Evolutionary conservation across 495 filamentous ascomycete species (phyloP).

Genomic region (Podospora appendiculata): DNA sequence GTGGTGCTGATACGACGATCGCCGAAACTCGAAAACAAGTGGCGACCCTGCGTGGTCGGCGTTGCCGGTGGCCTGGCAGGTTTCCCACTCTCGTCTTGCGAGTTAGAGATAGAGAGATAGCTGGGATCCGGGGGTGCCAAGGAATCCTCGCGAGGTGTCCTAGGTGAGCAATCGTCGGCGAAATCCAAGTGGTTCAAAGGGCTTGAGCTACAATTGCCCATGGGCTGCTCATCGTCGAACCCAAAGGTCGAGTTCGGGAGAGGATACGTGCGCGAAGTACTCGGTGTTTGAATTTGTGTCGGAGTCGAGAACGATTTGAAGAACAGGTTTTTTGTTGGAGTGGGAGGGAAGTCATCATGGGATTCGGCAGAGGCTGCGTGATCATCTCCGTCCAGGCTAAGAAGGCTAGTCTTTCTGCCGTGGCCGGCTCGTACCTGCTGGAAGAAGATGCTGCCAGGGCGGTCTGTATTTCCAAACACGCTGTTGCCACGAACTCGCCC

Average conservation of each 20-base stretch:
- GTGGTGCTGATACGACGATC: conserved; percentile 38
- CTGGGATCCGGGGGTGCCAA: conserved; percentile 76
- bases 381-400: conserved; percentile 73
- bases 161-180: conserved; percentile 54
- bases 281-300: conserved; percentile 16
- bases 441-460: conserved; percentile 36
- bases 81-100: conserved; percentile 26
- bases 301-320: conserved; percentile 19
- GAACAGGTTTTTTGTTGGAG: conserved; percentile 72
- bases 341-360: conserved; percentile 77
- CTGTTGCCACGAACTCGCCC: conserved; percentile 32
- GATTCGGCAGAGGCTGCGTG: conserved; percentile 37
- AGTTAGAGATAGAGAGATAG: conserved; percentile 63
- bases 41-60: conserved; percentile 56
- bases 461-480: conserved; percentile 54
- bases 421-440: conserved; percentile 26
- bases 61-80: conserved; percentile 55
- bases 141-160: conserved; percentile 63
- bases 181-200: conserved; percentile 28
- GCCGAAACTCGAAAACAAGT: conserved; percentile 37
- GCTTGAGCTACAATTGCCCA: conserved; percentile 3
- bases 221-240: conserved; percentile 8
- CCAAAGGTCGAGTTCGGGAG: conserved; percentile 18
- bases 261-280: conserved; percentile 18
- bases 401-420: conserved; percentile 63